These are phyloP conservation scores for Alnus glutinosa DNA, from an alignment of 306 rosid genomes.

Conservation along the genomic window DNA sequence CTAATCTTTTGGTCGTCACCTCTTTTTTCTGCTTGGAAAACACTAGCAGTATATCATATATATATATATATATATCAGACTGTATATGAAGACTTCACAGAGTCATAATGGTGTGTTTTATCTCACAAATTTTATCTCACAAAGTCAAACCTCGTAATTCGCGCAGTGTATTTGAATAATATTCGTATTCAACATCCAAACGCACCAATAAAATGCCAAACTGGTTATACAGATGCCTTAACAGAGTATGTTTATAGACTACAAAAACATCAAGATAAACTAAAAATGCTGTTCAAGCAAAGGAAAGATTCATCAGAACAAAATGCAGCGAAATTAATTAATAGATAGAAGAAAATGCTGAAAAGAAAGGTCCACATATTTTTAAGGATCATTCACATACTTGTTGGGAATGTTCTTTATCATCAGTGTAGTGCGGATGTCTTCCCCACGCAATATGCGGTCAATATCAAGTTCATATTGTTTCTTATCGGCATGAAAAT, in stretches of 20 bases:
- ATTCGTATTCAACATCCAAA: too few relatives aligned
- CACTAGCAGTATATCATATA: too few relatives aligned
- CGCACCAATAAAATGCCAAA: conserved; percentile 8
- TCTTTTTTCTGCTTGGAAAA: too few relatives aligned
- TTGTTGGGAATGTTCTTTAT: conserved; percentile 88
- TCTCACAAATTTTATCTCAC: too few relatives aligned
- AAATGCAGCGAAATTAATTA: background rate
- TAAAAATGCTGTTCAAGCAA: conserved; percentile 12
- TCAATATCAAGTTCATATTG: conserved; percentile 76
- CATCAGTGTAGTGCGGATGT: conserved; percentile 79
- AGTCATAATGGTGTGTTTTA: too few relatives aligned
- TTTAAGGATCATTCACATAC: conserved; percentile 42
- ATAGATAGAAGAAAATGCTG: too few relatives aligned
- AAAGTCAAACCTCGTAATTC: too few relatives aligned
- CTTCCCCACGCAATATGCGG: conserved; percentile 67
- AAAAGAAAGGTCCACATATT: background rate
- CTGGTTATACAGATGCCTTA: background rate
- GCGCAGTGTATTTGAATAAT: too few relatives aligned
- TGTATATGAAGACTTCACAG: too few relatives aligned
- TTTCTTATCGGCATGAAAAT: conserved; percentile 62
- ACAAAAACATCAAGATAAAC: background rate
- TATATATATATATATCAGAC: too few relatives aligned
- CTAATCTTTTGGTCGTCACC: too few relatives aligned
- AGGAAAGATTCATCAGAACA: conserved; percentile 5
- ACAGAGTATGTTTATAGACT: background rate